Evolutionary conservation across 2,329 filamentous ascomycete genomes (phyloP).

Genomic region (Paecilomyces variotii): DNA sequence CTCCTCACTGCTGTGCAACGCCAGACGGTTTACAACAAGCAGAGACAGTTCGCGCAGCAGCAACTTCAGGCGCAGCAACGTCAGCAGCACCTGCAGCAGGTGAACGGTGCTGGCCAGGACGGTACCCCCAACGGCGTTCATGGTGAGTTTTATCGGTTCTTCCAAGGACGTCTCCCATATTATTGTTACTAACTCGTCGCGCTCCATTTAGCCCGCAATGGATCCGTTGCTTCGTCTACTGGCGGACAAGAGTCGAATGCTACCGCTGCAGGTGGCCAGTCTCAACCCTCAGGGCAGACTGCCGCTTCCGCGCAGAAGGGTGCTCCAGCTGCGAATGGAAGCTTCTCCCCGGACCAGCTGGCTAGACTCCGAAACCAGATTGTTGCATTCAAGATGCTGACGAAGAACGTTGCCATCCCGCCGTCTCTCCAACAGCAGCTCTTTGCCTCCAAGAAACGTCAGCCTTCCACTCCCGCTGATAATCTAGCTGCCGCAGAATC

Average conservation of each 20-base stretch:
- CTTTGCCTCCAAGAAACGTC: conserved; percentile 51
- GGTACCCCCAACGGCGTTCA: conserved; percentile 33
- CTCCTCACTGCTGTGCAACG: conserved; percentile 65
- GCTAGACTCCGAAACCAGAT: conserved; percentile 76
- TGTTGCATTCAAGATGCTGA: conserved; percentile 79
- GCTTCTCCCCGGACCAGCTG: conserved; percentile 73
- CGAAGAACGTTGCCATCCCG: conserved; percentile 79
- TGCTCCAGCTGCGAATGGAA: conserved; percentile 34
- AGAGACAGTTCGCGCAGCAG: conserved; percentile 40
- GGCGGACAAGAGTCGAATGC: conserved; percentile 15
- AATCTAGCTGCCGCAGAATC: conserved; percentile 23
- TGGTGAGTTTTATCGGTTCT: conserved; percentile 21
- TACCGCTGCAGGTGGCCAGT: conserved; percentile 13
- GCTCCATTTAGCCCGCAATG: conserved; percentile 24
- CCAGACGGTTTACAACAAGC: conserved; percentile 51
- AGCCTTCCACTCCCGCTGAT: conserved; percentile 30
- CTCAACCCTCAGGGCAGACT: conserved; percentile 11
- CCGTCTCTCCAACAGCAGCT: conserved; percentile 71
- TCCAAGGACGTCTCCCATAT: background rate
- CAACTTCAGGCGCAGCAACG: conserved; percentile 37
- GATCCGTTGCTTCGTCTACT: conserved; percentile 25
- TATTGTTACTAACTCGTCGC: conserved; percentile 4
- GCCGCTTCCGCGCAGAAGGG: conserved; percentile 19
- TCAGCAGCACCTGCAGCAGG: conserved; percentile 32
- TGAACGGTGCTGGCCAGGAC: conserved; percentile 27